These are phyloP conservation scores for Thinopyrum elongatum DNA, from an alignment of 176 grass and related monocot species.

Conservation along the genomic window DNA sequence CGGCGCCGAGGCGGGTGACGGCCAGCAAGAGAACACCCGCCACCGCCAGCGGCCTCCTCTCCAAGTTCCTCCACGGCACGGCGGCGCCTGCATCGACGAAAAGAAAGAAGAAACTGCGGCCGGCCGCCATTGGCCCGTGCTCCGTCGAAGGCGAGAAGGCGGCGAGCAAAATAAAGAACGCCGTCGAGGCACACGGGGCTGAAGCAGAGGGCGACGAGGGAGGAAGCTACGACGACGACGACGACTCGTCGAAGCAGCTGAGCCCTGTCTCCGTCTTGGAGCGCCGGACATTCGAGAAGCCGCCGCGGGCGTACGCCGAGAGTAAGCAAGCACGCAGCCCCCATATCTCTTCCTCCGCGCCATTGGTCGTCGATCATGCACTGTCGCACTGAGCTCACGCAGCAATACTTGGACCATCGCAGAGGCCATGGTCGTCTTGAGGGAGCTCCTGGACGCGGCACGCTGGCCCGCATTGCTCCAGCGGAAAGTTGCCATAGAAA, in stretches of 20 bases:
- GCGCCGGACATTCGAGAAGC: constrained; percentile 13
- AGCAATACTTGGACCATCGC: not conserved
- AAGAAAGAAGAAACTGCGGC: not conserved
- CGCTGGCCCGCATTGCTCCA: constrained; percentile 1
- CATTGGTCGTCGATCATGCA: not conserved
- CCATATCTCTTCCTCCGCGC: not conserved
- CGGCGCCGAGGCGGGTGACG: not conserved
- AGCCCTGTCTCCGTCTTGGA: constrained; percentile 55
- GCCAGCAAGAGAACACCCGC: not conserved
- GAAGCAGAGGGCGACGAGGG: not conserved
- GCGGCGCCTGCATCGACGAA: not conserved
- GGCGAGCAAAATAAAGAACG: not conserved
- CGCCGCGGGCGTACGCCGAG: not conserved
- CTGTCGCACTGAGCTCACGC: not conserved
- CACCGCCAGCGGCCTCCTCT: not conserved
- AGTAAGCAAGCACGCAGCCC: constrained; percentile 12
- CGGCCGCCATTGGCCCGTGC: not conserved
- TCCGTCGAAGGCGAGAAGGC: not conserved
- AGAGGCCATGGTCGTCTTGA: constrained; percentile 25
- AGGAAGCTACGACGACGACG: not conserved
- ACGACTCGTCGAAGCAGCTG: constrained; percentile 24
- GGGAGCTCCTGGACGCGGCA: not conserved
- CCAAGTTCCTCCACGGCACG: constrained; percentile 3
- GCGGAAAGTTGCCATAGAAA: not conserved
- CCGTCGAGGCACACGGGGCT: not conserved